Evolutionary conservation across 495 filamentous ascomycete genomes (phyloP).

Genomic region (Xylaria castorea): DNA sequence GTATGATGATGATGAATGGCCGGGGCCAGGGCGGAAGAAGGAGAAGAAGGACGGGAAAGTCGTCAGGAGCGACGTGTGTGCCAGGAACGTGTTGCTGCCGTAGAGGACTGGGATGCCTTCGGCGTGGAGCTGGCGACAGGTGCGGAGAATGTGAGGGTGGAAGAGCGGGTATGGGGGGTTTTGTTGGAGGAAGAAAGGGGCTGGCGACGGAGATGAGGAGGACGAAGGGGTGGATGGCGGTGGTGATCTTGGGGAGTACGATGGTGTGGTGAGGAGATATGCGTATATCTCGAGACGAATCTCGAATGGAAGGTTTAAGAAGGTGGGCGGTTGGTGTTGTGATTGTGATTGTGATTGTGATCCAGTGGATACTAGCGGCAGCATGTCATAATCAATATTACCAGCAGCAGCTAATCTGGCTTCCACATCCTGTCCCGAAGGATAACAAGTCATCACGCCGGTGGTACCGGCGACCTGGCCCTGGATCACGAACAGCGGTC

Average conservation of each 20-base stretch:
- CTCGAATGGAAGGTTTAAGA: constrained; percentile 57
- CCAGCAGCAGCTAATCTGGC: not conserved
- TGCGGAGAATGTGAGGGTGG: constrained; percentile 50
- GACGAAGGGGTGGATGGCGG: not conserved
- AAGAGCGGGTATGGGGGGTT: constrained; percentile 27
- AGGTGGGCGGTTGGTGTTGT: constrained; percentile 27
- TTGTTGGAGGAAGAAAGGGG: constrained; percentile 23
- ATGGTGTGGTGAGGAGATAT: constrained; percentile 45
- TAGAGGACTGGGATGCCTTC: constrained; percentile 58
- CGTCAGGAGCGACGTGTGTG: constrained; percentile 56
- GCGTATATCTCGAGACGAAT: constrained; percentile 59
- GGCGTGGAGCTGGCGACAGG: constrained; percentile 46
- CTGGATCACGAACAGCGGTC: not conserved
- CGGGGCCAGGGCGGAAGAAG: too few relatives aligned
- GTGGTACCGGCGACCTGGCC: not conserved
- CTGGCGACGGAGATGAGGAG: constrained; percentile 22
- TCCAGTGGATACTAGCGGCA: too few relatives aligned
- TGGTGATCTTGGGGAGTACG: not conserved
- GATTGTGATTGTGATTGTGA: not conserved
- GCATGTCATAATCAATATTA: not conserved
- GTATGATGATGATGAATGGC: constrained; percentile 17
- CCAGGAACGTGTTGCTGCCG: constrained; percentile 57
- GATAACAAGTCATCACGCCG: not conserved
- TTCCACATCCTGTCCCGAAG: not conserved
- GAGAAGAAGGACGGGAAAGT: constrained; percentile 46